phyloP scores from a whole-genome alignment of 2,329 filamentous ascomycete genomes.

The Cladophialophora carrionii region DNA sequence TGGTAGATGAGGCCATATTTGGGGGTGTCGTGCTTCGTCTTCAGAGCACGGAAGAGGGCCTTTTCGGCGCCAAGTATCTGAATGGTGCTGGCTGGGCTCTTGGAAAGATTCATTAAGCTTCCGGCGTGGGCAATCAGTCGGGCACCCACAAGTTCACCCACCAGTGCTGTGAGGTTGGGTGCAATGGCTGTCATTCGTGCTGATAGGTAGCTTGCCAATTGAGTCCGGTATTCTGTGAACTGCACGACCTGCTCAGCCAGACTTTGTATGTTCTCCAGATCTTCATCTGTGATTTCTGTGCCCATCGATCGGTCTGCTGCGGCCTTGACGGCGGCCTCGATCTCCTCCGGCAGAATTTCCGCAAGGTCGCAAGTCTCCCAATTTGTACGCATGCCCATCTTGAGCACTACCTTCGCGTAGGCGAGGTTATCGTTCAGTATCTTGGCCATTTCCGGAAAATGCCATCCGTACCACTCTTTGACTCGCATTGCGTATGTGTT shows the following conservation, averaged over 20 bases:
- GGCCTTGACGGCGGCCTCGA: constrained; percentile 86
- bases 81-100: constrained; percentile 91
- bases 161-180: constrained; percentile 88
- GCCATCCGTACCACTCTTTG: constrained; percentile 99
- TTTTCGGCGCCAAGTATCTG: constrained; percentile 99
- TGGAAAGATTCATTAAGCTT: constrained; percentile 91
- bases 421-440: constrained; percentile 97
- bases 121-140: constrained; percentile 93
- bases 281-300: constrained; percentile 90
- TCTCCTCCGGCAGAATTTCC: constrained; percentile 92
- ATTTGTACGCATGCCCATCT: constrained; percentile 86
- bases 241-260: constrained; percentile 91
- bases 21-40: constrained; percentile 98
- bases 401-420: constrained; percentile 84
- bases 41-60: constrained; percentile 94
- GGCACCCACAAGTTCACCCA: constrained; percentile 91
- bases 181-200: constrained; percentile 96
- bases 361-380: constrained; percentile 76
- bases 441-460: constrained; percentile 97
- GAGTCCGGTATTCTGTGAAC: constrained; percentile 86
- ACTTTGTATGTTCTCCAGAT: constrained; percentile 88
- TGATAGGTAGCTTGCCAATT: constrained; percentile 85
- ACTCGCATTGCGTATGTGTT: constrained; percentile 99
- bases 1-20: constrained; percentile 97
- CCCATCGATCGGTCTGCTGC: constrained; percentile 98